Evolutionary conservation across 257 asterid species (phyloP).

Genomic region (Henckelia pumila): DNA sequence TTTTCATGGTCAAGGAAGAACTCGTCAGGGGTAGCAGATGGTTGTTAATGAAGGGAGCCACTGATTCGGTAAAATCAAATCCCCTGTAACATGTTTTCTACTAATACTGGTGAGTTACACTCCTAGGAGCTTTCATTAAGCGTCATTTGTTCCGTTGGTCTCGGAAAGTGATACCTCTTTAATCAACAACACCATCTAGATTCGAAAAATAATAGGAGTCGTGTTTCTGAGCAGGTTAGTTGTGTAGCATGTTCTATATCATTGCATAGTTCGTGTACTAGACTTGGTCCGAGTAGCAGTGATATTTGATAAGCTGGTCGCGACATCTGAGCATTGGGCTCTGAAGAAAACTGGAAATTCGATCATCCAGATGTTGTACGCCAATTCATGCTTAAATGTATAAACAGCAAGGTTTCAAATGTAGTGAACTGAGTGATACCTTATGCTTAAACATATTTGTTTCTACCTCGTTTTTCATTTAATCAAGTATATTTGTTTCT

Average conservation of each 20-base stretch:
- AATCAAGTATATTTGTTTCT: too few species aligned
- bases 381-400: too few species aligned
- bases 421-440: too few species aligned
- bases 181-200: slow-evolving; percentile 17
- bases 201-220: slow-evolving; percentile 16
- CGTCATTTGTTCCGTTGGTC: background rate
- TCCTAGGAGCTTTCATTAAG: background rate
- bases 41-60: slow-evolving; percentile 52
- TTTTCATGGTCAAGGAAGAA: slow-evolving; percentile 98
- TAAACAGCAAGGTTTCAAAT: too few species aligned
- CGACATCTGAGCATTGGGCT: too few species aligned
- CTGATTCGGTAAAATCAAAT: slow-evolving; percentile 30
- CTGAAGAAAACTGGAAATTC: too few species aligned
- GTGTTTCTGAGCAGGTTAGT: background rate
- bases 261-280: background rate
- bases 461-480: too few species aligned
- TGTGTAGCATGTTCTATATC: background rate
- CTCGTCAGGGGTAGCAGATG: slow-evolving; percentile 78
- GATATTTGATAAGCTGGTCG: background rate
- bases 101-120: background rate
- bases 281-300: background rate
- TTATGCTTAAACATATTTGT: too few species aligned
- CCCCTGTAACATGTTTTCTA: slow-evolving; percentile 20
- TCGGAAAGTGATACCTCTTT: background rate
- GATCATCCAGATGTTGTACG: too few species aligned